phyloP scores from a whole-genome alignment of 352 stramenopile genomes.

The Sclerospora graminicola region DNA sequence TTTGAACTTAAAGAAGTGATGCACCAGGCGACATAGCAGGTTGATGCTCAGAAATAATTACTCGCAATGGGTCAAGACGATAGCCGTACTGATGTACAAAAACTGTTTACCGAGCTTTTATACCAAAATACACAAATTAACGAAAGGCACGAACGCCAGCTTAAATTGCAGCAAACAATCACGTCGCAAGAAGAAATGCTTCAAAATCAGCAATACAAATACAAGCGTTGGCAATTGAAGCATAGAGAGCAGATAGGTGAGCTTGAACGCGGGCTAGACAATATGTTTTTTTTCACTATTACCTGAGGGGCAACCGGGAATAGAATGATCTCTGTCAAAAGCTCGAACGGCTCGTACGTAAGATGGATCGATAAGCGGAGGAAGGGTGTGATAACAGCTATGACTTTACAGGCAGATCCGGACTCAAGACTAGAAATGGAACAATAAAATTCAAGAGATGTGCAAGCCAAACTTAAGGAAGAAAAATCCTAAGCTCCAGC shows the following conservation, averaged over 20 bases:
- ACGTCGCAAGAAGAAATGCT: conserved; percentile 26
- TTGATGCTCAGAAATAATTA: conserved; percentile 37
- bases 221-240: conserved; percentile 20
- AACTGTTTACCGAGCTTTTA: conserved; percentile 22
- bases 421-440: no score
- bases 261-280: conserved; percentile 27
- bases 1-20: conserved; percentile 38
- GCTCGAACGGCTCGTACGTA: no score
- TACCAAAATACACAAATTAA: conserved; percentile 40
- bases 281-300: conserved; percentile 8
- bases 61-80: conserved; percentile 33
- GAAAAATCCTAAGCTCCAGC: no score
- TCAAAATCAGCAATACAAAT: conserved; percentile 23
- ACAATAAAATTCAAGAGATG: no score
- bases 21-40: conserved; percentile 32
- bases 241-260: conserved; percentile 23
- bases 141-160: conserved; percentile 31
- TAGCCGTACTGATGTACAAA: conserved; percentile 30
- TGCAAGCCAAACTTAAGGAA: no score
- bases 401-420: no score
- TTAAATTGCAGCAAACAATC: conserved; percentile 18
- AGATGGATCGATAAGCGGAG: no score
- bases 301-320: conserved; percentile 16
- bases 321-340: no score
- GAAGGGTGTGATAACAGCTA: no score